These are phyloP conservation scores for Austroboletus niveus DNA, from an alignment of 1,284 basidiomycete genomes.

Conservation along the genomic window DNA sequence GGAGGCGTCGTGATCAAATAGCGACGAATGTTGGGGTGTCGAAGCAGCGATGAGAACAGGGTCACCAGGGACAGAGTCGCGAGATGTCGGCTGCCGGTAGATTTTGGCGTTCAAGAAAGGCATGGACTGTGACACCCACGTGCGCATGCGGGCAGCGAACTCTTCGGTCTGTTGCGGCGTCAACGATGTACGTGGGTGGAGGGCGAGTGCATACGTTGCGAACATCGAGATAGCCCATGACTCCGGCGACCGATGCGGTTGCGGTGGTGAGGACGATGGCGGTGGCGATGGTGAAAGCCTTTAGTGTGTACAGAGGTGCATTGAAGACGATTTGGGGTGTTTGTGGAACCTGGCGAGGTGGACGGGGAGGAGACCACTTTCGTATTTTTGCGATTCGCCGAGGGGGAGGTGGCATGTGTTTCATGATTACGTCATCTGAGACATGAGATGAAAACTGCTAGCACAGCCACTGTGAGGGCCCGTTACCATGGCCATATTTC, in stretches of 20 bases:
- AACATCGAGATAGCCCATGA: slow-evolving; percentile 41
- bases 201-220: slow-evolving; percentile 34
- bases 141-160: slow-evolving; percentile 54
- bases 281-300: slow-evolving; percentile 47
- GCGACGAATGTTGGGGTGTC: not conserved
- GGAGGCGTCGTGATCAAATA: slow-evolving; percentile 37
- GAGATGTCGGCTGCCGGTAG: slow-evolving; percentile 35
- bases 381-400: not conserved
- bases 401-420: not conserved
- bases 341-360: not conserved
- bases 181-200: not conserved
- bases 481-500: slow-evolving; percentile 13
- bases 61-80: slow-evolving; percentile 9
- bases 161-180: slow-evolving; percentile 45
- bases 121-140: slow-evolving; percentile 41
- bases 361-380: not conserved
- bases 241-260: slow-evolving; percentile 34
- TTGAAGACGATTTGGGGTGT: slow-evolving; percentile 35
- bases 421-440: not conserved
- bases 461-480: not conserved
- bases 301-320: slow-evolving; percentile 40
- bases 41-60: not conserved
- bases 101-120: slow-evolving; percentile 52
- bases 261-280: slow-evolving; percentile 37
- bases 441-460: not conserved